Evolutionary conservation across 2,329 filamentous ascomycete genomes (phyloP), one percentile per base, ranked within the genome.

Genomic region (Sporothrix brasiliensis): DNA sequence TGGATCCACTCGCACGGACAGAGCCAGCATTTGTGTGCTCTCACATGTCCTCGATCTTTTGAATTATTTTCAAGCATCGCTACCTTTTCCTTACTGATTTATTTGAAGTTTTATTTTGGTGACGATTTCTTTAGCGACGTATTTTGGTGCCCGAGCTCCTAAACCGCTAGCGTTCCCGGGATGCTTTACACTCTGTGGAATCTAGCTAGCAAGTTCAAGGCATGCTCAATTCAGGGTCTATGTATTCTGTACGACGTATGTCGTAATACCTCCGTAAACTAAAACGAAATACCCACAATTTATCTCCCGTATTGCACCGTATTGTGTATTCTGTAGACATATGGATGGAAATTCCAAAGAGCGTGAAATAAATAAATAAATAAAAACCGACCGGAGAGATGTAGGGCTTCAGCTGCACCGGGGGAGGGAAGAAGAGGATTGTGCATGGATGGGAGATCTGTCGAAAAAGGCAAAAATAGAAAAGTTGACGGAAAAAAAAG

Each of bases 291-390:
- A 16, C 41, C 61, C 61, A 66, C 61, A n/a, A 52, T 66, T 66
- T 63, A 66, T 52, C 44, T 66, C 61, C 61, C 61, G 61, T 50
- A 52, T 52, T 66, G 61, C 61, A 7, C 61, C 44, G 24, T 66
- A 63, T 21, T 21, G 39, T 63, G n/a, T n/a, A n/a, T n/a, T n/a
- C n/a, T n/a, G n/a, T n/a, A n/a, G n/a, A n/a, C n/a, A 47, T 13
- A 27, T n/a, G 24, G 34, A 27, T 63, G 13, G 14, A 47, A 63
- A 47, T 63, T 27, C 24, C 34, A 21, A 61, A 44, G 21, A 60
- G 5, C 41, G 34, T 4, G 16, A 44, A 61, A 41, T 58, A 58
- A 39, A 44, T 44, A 14, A 44, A n/a, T n/a, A 21, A 44, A 14
- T 10, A 13, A 21, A 16, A n/a, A n/a, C n/a, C 13, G 19, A n/a